Evolutionary conservation across 495 filamentous ascomycete species (phyloP).

Genomic region (Aspergillus nidulans): DNA sequence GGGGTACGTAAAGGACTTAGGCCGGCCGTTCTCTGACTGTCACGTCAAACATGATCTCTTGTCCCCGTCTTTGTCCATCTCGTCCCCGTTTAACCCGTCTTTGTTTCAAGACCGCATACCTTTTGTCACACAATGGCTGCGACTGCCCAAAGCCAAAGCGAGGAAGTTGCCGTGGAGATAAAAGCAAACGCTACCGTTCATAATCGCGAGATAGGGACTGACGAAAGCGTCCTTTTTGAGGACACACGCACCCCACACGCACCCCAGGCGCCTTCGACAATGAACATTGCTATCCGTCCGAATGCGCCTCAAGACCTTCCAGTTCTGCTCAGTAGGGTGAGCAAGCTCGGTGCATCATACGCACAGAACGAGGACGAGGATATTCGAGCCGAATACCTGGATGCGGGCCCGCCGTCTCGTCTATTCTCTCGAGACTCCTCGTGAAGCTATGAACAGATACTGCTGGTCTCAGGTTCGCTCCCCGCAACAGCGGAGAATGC

Average conservation of each 20-base stretch:
- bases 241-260: not conserved
- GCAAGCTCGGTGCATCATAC: conserved; percentile 18
- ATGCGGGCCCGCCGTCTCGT: conserved; percentile 28
- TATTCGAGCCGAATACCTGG: conserved; percentile 24
- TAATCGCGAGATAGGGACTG: not conserved
- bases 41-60: not conserved
- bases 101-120: not conserved
- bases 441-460: conserved; percentile 37
- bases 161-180: not conserved
- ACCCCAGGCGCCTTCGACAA: conserved; percentile 1
- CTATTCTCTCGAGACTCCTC: conserved; percentile 36
- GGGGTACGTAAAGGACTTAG: no score
- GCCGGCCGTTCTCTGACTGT: no score
- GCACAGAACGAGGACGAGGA: conserved; percentile 11
- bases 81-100: not conserved
- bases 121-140: not conserved
- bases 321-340: conserved; percentile 22
- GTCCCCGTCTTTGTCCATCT: not conserved
- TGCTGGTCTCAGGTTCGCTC: conserved; percentile 35
- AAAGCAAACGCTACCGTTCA: not conserved
- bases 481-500: not conserved
- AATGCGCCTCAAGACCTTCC: conserved; percentile 26
- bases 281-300: conserved; percentile 19
- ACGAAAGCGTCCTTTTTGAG: not conserved
- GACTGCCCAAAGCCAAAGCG: not conserved